Evolutionary conservation across 73 alveolate genomes (phyloP).

Genomic region (Paramecium sonneborni): DNA sequence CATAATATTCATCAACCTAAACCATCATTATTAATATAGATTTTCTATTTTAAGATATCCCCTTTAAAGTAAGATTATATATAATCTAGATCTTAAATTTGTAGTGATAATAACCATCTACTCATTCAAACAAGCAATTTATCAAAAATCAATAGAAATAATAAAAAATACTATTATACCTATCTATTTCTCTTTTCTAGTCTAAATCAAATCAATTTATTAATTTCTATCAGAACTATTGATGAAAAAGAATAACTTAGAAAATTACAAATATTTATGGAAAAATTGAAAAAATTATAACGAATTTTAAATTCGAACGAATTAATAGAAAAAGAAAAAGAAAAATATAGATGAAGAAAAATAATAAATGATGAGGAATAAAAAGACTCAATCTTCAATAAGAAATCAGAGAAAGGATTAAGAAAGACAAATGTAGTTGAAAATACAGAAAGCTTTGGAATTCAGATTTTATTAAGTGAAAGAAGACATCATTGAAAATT

Average conservation of each 20-base stretch:
- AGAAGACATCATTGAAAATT: background rate
- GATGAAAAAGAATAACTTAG: no score
- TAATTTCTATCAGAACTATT: no score
- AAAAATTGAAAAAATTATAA: no score
- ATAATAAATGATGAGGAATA: background rate
- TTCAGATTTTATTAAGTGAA: background rate
- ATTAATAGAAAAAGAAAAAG: background rate
- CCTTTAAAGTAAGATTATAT: background rate
- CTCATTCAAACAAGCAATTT: background rate
- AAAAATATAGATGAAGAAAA: background rate
- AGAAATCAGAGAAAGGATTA: background rate
- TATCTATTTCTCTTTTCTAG: no score
- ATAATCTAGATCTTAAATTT: background rate
- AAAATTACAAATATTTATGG: no score
- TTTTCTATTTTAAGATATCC: background rate
- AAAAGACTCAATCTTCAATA: background rate
- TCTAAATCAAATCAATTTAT: no score
- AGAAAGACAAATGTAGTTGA: background rate
- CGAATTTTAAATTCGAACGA: background rate
- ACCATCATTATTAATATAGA: background rate
- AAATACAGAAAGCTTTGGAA: conserved; percentile 8
- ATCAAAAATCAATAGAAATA: background rate
- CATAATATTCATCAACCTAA: background rate
- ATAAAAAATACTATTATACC: background rate
- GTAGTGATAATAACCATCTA: background rate